Conservation (phyloP, 805 yeast genomes). For the Candida khao-thaluensis region DNA sequence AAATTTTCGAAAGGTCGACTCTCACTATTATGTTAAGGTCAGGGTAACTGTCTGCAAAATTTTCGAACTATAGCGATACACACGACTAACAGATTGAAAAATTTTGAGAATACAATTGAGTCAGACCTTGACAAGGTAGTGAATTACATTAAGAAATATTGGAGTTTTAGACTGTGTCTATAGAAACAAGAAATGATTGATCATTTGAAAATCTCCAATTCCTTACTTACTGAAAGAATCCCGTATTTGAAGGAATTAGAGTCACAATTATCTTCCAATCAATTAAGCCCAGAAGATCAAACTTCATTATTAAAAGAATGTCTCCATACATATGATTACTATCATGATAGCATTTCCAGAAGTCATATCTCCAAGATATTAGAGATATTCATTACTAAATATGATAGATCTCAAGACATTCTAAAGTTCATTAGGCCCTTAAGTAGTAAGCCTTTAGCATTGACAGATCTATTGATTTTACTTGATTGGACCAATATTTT, state of each 20-base stretch:
- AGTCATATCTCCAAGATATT: slow-evolving; percentile 41
- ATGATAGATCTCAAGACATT: slow-evolving; percentile 33
- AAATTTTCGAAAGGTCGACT: slow-evolving; percentile 18
- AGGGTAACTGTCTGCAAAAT: slow-evolving; percentile 4
- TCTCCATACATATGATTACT: slow-evolving; percentile 45
- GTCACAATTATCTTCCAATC: slow-evolving; percentile 2
- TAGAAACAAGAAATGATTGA: slow-evolving; percentile 6
- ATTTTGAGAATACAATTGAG: slow-evolving; percentile 2
- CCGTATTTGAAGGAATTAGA: slow-evolving; percentile 32
- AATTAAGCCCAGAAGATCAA: slow-evolving; percentile 1
- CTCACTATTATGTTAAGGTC: not conserved
- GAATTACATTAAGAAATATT: no score
- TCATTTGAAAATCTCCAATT: slow-evolving; percentile 15
- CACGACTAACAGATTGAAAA: slow-evolving; percentile 4
- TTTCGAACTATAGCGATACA: not conserved
- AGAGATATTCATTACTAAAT: slow-evolving; percentile 3
- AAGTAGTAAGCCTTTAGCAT: slow-evolving; percentile 38
- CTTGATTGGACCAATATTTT: slow-evolving; percentile 47
- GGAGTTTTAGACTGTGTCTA: no score
- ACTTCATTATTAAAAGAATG: slow-evolving; percentile 1
- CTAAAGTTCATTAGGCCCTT: slow-evolving; percentile 35
- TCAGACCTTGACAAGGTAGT: no score
- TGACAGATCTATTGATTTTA: slow-evolving; percentile 55
- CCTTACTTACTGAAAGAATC: slow-evolving; percentile 37
- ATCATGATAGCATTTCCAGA: slow-evolving; percentile 52